Evolutionary conservation across 2,329 filamentous ascomycete species (phyloP).

Genomic region (Stagonosporopsis tanaceti): DNA sequence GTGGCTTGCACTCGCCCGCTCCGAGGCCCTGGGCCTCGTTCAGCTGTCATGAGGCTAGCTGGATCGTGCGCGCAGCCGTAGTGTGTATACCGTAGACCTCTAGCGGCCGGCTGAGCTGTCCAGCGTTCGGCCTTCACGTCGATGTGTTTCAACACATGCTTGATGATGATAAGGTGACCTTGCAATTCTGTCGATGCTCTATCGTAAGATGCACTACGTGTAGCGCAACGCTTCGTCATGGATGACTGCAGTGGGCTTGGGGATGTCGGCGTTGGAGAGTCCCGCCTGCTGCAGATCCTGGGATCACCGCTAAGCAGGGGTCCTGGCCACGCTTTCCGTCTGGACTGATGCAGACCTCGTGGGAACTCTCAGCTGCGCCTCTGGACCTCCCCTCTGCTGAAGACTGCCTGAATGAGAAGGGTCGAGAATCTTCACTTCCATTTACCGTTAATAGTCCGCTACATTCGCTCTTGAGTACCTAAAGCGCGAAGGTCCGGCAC

Average conservation of each 20-base stretch:
- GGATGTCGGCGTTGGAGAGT: conserved; percentile 2
- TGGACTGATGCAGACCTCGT: conserved; percentile 6
- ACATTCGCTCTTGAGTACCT: not conserved
- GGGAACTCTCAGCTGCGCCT: conserved; percentile 13
- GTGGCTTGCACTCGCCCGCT: conserved; percentile 36
- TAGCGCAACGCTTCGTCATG: conserved; percentile 13
- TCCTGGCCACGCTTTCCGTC: conserved; percentile 1
- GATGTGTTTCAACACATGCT: conserved; percentile 5
- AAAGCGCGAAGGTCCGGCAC: not conserved
- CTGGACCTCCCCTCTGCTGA: conserved; percentile 2
- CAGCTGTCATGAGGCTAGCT: conserved; percentile 28
- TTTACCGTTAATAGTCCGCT: not conserved
- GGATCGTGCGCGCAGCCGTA: conserved; percentile 13
- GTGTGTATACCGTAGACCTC: conserved; percentile 2
- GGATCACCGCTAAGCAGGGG: conserved; percentile 19
- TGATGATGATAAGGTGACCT: conserved; percentile 9
- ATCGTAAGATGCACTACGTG: not conserved
- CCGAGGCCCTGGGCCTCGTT: conserved; percentile 26
- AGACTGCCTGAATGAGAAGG: not conserved
- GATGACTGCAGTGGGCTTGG: conserved; percentile 6
- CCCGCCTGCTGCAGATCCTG: conserved; percentile 13
- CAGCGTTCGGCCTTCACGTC: conserved; percentile 11
- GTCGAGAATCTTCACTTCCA: not conserved
- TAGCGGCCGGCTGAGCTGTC: conserved; percentile 6
- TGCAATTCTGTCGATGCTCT: not conserved